Evolutionary conservation across 2,329 filamentous ascomycete genomes (phyloP).

Genomic region (Plectosphaerella cucumerina): DNA sequence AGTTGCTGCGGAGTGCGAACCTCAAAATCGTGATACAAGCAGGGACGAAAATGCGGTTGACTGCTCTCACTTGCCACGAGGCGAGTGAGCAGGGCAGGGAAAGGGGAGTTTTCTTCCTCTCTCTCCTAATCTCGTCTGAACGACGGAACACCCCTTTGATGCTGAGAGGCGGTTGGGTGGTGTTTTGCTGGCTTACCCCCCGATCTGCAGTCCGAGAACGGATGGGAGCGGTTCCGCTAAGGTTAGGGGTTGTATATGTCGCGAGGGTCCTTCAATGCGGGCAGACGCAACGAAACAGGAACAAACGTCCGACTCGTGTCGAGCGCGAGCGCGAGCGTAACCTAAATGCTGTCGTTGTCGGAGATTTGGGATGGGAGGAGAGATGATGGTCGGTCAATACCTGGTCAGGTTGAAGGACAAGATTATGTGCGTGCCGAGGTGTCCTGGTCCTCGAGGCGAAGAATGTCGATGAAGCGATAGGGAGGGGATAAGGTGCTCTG

Average conservation of each 20-base stretch:
- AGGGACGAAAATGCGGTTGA: neutral
- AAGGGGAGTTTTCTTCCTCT: neutral
- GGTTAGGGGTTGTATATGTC: neutral
- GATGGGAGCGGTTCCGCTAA: neutral
- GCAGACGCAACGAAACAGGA: too few species aligned
- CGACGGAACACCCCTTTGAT: neutral
- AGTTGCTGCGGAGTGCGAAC: neutral
- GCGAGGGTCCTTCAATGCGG: neutral
- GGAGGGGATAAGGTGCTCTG: neutral
- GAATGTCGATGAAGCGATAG: slow-evolving; percentile 1
- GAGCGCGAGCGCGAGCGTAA: neutral
- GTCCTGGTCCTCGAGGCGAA: neutral
- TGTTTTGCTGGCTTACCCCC: too few species aligned
- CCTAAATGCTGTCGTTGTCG: neutral
- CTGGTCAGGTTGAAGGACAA: neutral
- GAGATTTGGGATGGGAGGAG: neutral
- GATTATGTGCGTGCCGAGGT: neutral
- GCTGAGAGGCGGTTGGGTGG: neutral
- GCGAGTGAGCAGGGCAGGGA: too few species aligned
- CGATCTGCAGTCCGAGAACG: slow-evolving; percentile 2
- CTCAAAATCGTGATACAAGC: neutral
- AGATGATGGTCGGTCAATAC: neutral
- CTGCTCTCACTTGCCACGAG: neutral
- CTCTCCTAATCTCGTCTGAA: neutral
- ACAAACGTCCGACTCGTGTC: too few species aligned